A percentile compares a stretch with the other conserved stretches of the same genome.
Conservation (phyloP, 2,329 filamentous ascomycete species). For the Aspergillus tanneri region DNA sequence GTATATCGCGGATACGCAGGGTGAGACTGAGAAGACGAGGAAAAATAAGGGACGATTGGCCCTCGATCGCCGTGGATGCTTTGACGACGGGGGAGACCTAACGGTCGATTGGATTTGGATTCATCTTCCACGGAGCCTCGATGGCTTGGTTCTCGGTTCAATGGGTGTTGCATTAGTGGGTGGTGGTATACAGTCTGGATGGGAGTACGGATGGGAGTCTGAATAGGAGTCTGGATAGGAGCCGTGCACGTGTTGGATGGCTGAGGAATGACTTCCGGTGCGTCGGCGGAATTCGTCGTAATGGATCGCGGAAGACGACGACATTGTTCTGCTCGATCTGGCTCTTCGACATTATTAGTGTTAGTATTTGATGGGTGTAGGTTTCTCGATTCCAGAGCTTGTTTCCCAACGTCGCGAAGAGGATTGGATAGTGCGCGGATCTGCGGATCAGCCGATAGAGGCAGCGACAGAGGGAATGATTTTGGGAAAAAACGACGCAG, state of each 20-base stretch:
- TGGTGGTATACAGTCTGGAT: constrained; percentile 17
- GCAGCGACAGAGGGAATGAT: constrained; percentile 27
- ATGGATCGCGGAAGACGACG: constrained; percentile 23
- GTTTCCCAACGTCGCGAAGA: constrained; percentile 30
- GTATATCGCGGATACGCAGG: constrained; percentile 30
- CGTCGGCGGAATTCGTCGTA: constrained; percentile 37
- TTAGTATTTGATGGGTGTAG: constrained; percentile 10
- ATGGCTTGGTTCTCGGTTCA: constrained; percentile 12
- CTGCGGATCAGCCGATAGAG: constrained; percentile 38
- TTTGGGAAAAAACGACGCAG: constrained; percentile 36
- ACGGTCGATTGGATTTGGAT: constrained; percentile 10
- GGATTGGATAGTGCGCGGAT: constrained; percentile 36
- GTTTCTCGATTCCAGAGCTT: constrained; percentile 11
- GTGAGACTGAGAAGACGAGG: no score
- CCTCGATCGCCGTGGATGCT: constrained; percentile 13
- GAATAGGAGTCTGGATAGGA: constrained; percentile 27
- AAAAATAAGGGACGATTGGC: no score
- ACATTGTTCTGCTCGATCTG: no score
- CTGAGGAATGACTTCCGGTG: constrained; percentile 32
- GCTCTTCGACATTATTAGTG: no score
- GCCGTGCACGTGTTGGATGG: constrained; percentile 22
- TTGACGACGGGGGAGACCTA: constrained; percentile 15
- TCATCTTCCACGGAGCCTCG: constrained; percentile 8
- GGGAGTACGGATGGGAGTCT: constrained; percentile 27
- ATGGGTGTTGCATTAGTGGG: constrained; percentile 8